phyloP scores from a whole-genome alignment of 2,329 filamentous ascomycete genomes.

The Apiospora phragmitis region DNA sequence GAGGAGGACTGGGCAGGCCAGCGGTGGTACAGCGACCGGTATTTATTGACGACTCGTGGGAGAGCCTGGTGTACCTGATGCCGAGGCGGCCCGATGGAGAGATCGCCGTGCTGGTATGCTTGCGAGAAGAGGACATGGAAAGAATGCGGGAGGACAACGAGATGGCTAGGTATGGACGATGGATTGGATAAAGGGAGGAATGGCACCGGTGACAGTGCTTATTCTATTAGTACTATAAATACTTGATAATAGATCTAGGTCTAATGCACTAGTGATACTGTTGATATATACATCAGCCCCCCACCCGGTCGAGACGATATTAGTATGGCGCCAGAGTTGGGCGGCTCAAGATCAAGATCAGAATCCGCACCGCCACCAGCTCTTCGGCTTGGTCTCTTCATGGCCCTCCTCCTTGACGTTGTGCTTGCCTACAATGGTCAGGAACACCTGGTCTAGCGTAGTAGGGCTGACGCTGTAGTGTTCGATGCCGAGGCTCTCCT shows the following conservation, averaged over 20 bases:
- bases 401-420: slow-evolving; percentile 75
- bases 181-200: slow-evolving; percentile 30
- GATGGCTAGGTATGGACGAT: slow-evolving; percentile 39
- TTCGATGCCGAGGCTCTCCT: slow-evolving; percentile 68
- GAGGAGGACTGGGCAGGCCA: slow-evolving; percentile 45
- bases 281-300: neutral
- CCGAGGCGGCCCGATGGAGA: slow-evolving; percentile 43
- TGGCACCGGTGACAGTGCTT: neutral
- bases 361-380: neutral
- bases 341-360: neutral
- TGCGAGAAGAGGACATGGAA: slow-evolving; percentile 49
- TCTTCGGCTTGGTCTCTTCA: slow-evolving; percentile 3
- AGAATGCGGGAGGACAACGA: slow-evolving; percentile 42
- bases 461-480: slow-evolving; percentile 88
- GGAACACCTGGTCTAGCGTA: slow-evolving; percentile 87
- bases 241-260: neutral
- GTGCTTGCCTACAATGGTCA: slow-evolving; percentile 79
- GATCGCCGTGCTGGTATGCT: slow-evolving; percentile 43
- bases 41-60: slow-evolving; percentile 40
- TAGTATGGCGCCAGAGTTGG: neutral
- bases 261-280: neutral
- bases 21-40: slow-evolving; percentile 47
- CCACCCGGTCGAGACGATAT: neutral
- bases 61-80: slow-evolving; percentile 52
- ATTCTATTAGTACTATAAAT: neutral